These are phyloP conservation scores for Fusarium algeriense DNA, from an alignment of 2,329 filamentous ascomycete genomes.

Conservation along the genomic window DNA sequence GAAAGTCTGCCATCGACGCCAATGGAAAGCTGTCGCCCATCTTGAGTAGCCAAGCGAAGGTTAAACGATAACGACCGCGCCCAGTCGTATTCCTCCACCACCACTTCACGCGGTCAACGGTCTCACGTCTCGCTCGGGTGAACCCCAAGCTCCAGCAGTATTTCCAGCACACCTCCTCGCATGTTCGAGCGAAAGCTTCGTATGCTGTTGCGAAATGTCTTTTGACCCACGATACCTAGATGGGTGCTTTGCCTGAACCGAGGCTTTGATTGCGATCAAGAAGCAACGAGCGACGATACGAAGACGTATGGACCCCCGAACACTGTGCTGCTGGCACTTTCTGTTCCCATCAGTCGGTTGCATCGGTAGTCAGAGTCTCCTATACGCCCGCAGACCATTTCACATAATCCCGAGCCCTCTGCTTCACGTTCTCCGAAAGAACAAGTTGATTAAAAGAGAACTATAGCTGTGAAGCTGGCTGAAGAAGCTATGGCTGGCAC, in stretches of 20 bases:
- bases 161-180: too few relatives aligned
- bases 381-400: not conserved
- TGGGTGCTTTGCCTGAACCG: slow-evolving; percentile 35
- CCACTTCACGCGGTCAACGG: too few relatives aligned
- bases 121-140: too few relatives aligned
- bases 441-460: not conserved
- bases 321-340: too few relatives aligned
- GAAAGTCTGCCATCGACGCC: not conserved
- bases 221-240: slow-evolving; percentile 31
- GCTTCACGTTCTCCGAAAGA: not conserved
- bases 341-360: too few relatives aligned
- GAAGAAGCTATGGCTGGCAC: not conserved
- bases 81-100: too few relatives aligned
- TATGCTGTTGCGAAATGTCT: slow-evolving; percentile 42
- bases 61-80: too few relatives aligned
- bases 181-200: slow-evolving; percentile 46
- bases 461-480: not conserved
- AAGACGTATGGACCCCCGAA: too few relatives aligned
- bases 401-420: not conserved
- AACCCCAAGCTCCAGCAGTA: too few relatives aligned
- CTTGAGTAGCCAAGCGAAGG: not conserved
- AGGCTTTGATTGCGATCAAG: slow-evolving; percentile 41
- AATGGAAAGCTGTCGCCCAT: not conserved
- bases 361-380: not conserved
- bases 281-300: slow-evolving; percentile 46